A percentile compares a stretch with the other conserved stretches of the same genome.
Evolutionary conservation across 1,139 yeast genomes (phyloP).

Genomic region (Groenewaldozyma auringiensis): DNA sequence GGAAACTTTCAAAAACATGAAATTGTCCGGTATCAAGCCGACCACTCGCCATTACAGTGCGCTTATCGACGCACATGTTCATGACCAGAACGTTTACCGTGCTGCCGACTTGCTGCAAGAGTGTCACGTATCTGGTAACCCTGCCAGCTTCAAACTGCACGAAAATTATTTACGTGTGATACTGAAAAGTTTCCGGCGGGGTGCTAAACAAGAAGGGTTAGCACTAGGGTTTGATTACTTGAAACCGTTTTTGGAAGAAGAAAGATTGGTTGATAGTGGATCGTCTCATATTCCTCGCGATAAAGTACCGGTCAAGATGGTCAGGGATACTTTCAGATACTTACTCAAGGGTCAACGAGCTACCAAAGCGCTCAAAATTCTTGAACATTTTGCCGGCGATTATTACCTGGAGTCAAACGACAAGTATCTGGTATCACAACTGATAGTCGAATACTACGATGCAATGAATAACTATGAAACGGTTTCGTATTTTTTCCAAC

Average conservation of each 20-base stretch:
- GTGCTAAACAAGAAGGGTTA: neutral
- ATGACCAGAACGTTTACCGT: slow-evolving; percentile 10
- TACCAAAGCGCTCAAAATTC: neutral
- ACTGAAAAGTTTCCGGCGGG: slow-evolving; percentile 3
- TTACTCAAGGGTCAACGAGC: neutral
- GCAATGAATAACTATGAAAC: neutral
- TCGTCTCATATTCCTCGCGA: slow-evolving; percentile 22
- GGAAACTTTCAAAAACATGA: slow-evolving; percentile 17
- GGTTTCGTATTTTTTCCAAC: neutral
- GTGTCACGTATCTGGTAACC: slow-evolving; percentile 14
- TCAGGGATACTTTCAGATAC: slow-evolving; percentile 8
- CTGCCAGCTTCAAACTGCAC: slow-evolving; percentile 21
- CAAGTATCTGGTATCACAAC: slow-evolving; percentile 1
- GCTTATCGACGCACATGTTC: slow-evolving; percentile 19
- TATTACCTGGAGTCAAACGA: neutral
- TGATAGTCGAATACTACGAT: neutral
- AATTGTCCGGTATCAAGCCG: slow-evolving; percentile 14
- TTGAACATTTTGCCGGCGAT: slow-evolving; percentile 1
- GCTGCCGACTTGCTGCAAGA: slow-evolving; percentile 18
- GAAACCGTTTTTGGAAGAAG: slow-evolving; percentile 6
- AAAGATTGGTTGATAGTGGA: slow-evolving; percentile 19
- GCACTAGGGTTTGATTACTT: slow-evolving; percentile 1
- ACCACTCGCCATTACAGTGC: slow-evolving; percentile 21
- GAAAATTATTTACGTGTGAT: slow-evolving; percentile 15
- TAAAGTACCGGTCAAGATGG: slow-evolving; percentile 20